These are phyloP conservation scores for Porodaedalea pini DNA, from an alignment of 1,284 basidiomycete genomes.

Conservation along the genomic window DNA sequence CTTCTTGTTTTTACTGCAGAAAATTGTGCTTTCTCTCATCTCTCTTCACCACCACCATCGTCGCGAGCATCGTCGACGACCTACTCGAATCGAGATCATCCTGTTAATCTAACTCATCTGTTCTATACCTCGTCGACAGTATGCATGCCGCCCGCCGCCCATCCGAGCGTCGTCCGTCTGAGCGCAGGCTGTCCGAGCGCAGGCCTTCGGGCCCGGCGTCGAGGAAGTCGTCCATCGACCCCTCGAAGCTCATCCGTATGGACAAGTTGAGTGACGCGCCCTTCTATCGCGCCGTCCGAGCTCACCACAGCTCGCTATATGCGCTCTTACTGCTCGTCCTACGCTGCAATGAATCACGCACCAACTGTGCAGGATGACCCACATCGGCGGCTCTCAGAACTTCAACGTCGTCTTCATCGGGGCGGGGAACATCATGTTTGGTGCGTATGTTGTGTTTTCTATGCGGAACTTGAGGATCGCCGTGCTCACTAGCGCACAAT, in stretches of 20 bases:
- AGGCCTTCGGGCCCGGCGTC: constrained; percentile 39
- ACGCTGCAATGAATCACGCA: background rate
- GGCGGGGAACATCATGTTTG: constrained; percentile 94
- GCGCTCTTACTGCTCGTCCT: constrained; percentile 1
- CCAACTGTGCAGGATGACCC: constrained; percentile 41
- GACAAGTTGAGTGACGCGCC: constrained; percentile 54
- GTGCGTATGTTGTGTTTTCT: constrained; percentile 37
- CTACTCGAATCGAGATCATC: background rate
- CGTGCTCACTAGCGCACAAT: background rate
- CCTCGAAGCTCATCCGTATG: constrained; percentile 69
- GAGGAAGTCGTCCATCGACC: constrained; percentile 70
- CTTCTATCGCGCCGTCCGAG: background rate
- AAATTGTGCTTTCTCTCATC: background rate
- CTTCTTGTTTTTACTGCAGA: too few species aligned
- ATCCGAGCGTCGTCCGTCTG: constrained; percentile 36
- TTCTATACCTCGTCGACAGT: background rate
- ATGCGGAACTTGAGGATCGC: constrained; percentile 3
- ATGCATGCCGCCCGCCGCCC: constrained; percentile 31
- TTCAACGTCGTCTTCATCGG: constrained; percentile 93
- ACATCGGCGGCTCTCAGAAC: constrained; percentile 56
- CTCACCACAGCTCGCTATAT: constrained; percentile 15
- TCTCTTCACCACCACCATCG: constrained; percentile 1
- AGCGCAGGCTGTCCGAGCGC: constrained; percentile 28
- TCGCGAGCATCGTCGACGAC: background rate
- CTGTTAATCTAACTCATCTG: background rate